Conservation (phyloP, 78 protist genomes). For the Guillardia theta region DNA sequence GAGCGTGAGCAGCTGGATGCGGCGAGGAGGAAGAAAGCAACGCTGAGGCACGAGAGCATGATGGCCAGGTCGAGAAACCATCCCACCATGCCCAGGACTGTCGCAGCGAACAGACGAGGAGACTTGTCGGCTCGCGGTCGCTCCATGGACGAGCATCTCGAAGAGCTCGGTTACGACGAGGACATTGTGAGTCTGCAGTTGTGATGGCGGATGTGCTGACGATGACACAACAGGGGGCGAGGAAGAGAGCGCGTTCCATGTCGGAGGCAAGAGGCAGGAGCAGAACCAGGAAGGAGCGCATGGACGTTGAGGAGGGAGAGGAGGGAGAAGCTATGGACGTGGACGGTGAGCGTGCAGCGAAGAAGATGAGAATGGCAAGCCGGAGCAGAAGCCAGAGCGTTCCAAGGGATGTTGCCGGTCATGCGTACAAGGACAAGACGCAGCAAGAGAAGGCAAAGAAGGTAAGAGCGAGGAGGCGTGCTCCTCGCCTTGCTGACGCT, state of each 20-base stretch:
- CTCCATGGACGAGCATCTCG: constrained; percentile 28
- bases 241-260: constrained; percentile 15
- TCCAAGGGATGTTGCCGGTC: background rate
- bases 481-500: background rate
- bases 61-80: background rate
- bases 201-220: too few species aligned
- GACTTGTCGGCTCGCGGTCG: constrained; percentile 26
- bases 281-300: background rate
- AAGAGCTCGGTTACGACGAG: background rate
- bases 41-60: background rate
- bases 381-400: background rate
- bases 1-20: constrained; percentile 3
- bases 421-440: constrained; percentile 25
- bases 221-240: too few species aligned
- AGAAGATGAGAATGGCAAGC: background rate
- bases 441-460: constrained; percentile 40
- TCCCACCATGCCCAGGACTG: constrained; percentile 21
- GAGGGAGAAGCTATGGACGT: background rate
- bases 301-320: background rate
- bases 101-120: background rate
- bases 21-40: background rate
- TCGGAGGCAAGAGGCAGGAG: background rate
- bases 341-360: background rate
- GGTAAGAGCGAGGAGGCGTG: constrained; percentile 35
- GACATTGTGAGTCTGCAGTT: too few species aligned